Conservation (phyloP, 345 rosid species). For the Gossypium rotundifolium region DNA sequence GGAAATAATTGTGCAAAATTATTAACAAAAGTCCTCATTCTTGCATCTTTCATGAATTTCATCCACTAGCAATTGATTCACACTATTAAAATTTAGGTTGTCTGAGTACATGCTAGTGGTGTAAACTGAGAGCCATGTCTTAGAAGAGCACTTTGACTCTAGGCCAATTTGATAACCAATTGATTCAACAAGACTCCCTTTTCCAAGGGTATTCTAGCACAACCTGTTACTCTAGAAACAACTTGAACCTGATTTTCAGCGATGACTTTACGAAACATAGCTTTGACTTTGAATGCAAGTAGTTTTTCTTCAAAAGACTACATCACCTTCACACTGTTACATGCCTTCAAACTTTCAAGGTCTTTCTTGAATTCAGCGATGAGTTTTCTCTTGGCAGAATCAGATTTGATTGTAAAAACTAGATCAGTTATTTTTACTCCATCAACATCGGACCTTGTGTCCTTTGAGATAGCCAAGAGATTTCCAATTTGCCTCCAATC, state of each 20-base stretch:
- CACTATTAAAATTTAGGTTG: constrained; percentile 66
- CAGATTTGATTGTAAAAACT: constrained; percentile 22
- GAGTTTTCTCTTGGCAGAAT: constrained; percentile 49
- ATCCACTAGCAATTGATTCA: constrained; percentile 92
- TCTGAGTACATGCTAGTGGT: constrained; percentile 83
- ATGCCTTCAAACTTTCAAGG: constrained; percentile 70
- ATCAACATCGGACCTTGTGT: constrained; percentile 28
- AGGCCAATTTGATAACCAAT: constrained; percentile 96
- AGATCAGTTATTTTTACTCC: constrained; percentile 29
- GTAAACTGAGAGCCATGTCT: constrained; percentile 78
- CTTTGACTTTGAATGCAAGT: constrained; percentile 80
- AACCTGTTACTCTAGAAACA: constrained; percentile 94
- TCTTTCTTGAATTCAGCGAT: constrained; percentile 61
- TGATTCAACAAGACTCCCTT: constrained; percentile 87
- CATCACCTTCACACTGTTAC: constrained; percentile 48
- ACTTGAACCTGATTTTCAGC: constrained; percentile 79
- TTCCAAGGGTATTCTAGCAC: constrained; percentile 92
- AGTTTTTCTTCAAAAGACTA: constrained; percentile 72
- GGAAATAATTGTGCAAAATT: constrained; percentile 82
- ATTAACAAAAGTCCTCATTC: constrained; percentile 91
- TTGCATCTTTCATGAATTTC: constrained; percentile 98
- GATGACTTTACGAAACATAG: constrained; percentile 67
- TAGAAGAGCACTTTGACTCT: constrained; percentile 67
- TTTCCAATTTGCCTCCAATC: constrained; percentile 55
- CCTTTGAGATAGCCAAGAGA: constrained; percentile 56